These are phyloP conservation scores for Erodium chrysanthum DNA, from an alignment of 441 rosid species.

Conservation along the genomic window DNA sequence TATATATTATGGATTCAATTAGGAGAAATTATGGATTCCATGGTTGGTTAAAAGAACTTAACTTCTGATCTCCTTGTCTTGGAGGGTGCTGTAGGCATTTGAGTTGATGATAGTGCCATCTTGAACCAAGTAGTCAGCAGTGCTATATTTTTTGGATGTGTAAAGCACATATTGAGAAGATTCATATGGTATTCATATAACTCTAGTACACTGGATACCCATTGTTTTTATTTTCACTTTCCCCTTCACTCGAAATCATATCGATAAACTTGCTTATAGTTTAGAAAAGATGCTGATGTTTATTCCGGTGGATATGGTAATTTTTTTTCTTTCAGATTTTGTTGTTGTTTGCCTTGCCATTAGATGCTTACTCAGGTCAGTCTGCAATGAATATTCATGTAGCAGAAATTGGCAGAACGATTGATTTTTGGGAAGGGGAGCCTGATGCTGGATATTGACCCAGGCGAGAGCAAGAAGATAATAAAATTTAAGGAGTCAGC, in stretches of 20 bases:
- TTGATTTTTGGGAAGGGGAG: slow-evolving; percentile 50
- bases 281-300: background rate
- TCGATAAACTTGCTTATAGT: background rate
- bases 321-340: background rate
- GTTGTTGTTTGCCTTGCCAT: background rate
- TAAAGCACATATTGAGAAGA: no score
- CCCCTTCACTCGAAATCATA: background rate
- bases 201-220: no score
- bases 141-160: no score
- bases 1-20: no score
- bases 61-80: no score
- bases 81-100: no score
- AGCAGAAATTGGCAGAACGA: slow-evolving; percentile 55
- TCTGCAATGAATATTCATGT: slow-evolving; percentile 25
- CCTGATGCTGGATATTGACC: slow-evolving; percentile 28
- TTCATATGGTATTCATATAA: no score
- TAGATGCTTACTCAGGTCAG: background rate
- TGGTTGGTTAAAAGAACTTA: no score
- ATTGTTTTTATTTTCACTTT: no score
- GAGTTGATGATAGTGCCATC: no score
- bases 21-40: no score
- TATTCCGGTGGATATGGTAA: background rate
- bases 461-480: slow-evolving; percentile 50
- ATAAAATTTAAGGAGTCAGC: slow-evolving; percentile 92
- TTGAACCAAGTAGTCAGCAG: no score